Evolutionary conservation across 2,329 filamentous ascomycete species (phyloP).

Genomic region (Hortaea sp.): DNA sequence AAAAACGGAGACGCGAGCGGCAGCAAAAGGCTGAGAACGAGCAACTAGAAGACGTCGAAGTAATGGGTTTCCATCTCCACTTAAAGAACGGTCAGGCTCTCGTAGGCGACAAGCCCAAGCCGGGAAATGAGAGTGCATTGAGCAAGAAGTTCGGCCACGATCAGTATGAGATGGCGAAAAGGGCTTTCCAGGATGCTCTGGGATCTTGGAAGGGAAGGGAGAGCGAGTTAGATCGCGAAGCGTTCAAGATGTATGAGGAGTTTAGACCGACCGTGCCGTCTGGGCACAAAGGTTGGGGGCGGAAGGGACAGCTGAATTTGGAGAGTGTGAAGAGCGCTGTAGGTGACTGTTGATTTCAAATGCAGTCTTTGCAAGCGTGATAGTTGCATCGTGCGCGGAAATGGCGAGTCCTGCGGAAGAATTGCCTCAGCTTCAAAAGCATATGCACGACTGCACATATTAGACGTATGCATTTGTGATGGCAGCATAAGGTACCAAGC

Average conservation of each 20-base stretch:
- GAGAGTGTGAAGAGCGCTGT: slow-evolving; percentile 1
- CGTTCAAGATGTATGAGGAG: slow-evolving; percentile 22
- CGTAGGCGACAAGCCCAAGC: slow-evolving; percentile 13
- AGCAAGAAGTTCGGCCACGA: slow-evolving; percentile 17
- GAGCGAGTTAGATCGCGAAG: slow-evolving; percentile 17
- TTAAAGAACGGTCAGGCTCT: slow-evolving; percentile 18
- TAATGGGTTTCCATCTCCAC: slow-evolving; percentile 24
- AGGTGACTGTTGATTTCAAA: background rate
- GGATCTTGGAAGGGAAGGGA: slow-evolving; percentile 16
- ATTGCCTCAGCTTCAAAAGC: too few relatives aligned
- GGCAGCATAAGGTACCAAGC: too few relatives aligned
- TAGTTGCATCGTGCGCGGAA: too few relatives aligned
- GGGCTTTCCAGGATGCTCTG: slow-evolving; percentile 12
- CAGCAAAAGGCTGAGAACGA: slow-evolving; percentile 10
- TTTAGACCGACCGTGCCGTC: slow-evolving; percentile 18
- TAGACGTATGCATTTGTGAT: too few relatives aligned
- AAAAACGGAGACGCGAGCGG: slow-evolving; percentile 13
- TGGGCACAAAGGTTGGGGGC: slow-evolving; percentile 24
- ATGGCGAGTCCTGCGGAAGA: too few relatives aligned
- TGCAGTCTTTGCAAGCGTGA: too few relatives aligned
- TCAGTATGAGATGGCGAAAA: slow-evolving; percentile 14
- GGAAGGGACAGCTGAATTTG: slow-evolving; percentile 18
- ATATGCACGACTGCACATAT: too few relatives aligned
- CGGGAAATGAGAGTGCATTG: slow-evolving; percentile 14
- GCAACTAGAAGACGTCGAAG: slow-evolving; percentile 15